Percentiles rank a stretch among this genome's conserved stretches.
phyloP scores from a whole-genome alignment of 1,284 basidiomycete species.

The Abortiporus biennis region DNA sequence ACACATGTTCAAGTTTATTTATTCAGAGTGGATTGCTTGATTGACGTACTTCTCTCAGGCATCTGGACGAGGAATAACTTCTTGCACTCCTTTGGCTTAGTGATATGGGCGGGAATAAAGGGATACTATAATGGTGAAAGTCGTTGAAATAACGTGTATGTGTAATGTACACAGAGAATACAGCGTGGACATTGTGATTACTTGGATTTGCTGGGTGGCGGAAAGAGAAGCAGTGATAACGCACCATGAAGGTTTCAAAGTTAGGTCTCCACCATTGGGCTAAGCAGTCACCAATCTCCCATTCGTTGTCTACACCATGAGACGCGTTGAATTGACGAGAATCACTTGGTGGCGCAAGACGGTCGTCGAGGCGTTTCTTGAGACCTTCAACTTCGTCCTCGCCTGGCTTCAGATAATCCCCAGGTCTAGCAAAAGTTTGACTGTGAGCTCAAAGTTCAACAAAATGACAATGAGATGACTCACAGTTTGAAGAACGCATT shows the following conservation, averaged over 20 bases:
- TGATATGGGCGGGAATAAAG: conserved; percentile 94
- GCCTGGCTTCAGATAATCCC: conserved; percentile 96
- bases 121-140: conserved; percentile 70
- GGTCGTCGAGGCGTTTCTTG: conserved; percentile 81
- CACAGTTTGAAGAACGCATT: conserved; percentile 99
- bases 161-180: conserved; percentile 5
- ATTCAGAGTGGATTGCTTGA: background rate
- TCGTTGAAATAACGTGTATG: background rate
- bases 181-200: conserved; percentile 1
- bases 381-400: conserved; percentile 91
- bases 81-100: conserved; percentile 97
- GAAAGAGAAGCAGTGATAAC: conserved; percentile 20
- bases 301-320: conserved; percentile 78
- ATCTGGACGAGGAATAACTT: conserved; percentile 94
- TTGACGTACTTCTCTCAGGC: conserved; percentile 81
- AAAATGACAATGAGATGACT: conserved; percentile 26
- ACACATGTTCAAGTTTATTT: conserved; percentile 2
- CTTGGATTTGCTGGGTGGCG: background rate
- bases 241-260: conserved; percentile 96
- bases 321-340: conserved; percentile 64
- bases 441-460: too few relatives aligned
- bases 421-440: conserved; percentile 57
- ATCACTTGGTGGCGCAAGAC: conserved; percentile 72
- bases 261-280: conserved; percentile 98
- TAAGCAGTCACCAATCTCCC: conserved; percentile 93